phyloP scores from a whole-genome alignment of 2,329 filamentous ascomycete genomes.

The Nakataea oryzae region DNA sequence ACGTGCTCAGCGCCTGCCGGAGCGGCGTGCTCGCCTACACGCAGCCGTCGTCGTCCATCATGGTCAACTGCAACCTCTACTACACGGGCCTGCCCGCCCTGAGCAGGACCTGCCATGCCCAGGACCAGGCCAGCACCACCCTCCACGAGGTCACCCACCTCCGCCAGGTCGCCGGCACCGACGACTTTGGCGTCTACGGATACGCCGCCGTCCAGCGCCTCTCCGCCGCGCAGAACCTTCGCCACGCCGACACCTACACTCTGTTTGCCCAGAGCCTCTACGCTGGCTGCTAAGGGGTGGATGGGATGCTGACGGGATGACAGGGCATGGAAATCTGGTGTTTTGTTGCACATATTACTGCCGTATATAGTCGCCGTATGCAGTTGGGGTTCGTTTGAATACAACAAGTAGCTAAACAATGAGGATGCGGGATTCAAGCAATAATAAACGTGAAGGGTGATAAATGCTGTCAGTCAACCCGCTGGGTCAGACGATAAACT shows the following conservation, averaged over 20 bases:
- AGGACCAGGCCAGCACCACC: slow-evolving; percentile 55
- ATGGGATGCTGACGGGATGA: background rate
- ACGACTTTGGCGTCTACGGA: slow-evolving; percentile 47
- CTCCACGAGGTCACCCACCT: slow-evolving; percentile 57
- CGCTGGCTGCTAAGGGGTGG: background rate
- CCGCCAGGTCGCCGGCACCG: slow-evolving; percentile 45
- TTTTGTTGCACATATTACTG: too few species aligned
- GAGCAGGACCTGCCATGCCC: slow-evolving; percentile 43
- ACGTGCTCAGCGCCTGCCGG: slow-evolving; percentile 41
- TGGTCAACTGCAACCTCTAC: slow-evolving; percentile 52
- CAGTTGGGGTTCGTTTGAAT: too few species aligned
- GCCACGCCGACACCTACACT: slow-evolving; percentile 53
- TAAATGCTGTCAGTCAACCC: too few species aligned
- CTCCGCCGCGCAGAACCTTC: slow-evolving; percentile 36
- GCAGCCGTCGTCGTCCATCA: slow-evolving; percentile 37
- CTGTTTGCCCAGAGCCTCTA: slow-evolving; percentile 20
- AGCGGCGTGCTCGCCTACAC: slow-evolving; percentile 50
- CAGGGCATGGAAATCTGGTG: too few species aligned
- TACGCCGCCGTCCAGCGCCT: slow-evolving; percentile 40
- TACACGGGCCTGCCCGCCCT: slow-evolving; percentile 43
- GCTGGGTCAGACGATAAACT: too few species aligned
- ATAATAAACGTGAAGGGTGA: too few species aligned
- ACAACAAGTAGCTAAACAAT: too few species aligned
- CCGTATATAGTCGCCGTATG: too few species aligned
- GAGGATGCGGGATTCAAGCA: too few species aligned